These are phyloP conservation scores for Backusella mclennaniae DNA, from an alignment of 192 early-diverging fungal genomes.

Conservation along the genomic window DNA sequence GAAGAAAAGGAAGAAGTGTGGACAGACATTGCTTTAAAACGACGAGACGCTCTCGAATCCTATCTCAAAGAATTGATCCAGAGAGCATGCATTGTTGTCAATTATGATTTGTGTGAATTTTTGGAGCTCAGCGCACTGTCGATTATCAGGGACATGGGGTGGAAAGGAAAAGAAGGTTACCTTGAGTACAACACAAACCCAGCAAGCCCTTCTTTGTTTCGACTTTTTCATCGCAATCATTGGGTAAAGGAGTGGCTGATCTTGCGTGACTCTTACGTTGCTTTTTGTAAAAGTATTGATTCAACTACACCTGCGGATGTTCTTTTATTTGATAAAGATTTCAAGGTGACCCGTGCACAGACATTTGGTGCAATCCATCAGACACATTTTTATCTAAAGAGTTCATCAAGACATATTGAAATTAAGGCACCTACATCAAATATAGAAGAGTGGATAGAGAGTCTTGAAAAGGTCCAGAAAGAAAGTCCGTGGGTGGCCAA, in stretches of 20 bases:
- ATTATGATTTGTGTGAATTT: constrained; percentile 75
- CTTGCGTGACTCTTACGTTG: constrained; percentile 72
- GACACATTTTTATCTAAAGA: constrained; percentile 56
- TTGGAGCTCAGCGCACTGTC: constrained; percentile 71
- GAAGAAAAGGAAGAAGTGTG: constrained; percentile 24
- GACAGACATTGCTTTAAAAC: constrained; percentile 45
- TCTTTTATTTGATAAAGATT: constrained; percentile 49
- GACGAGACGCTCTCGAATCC: constrained; percentile 55
- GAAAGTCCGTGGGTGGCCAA: constrained; percentile 61
- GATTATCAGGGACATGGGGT: constrained; percentile 74
- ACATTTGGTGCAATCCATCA: constrained; percentile 37
- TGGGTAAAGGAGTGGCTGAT: constrained; percentile 73
- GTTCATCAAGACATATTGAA: constrained; percentile 62
- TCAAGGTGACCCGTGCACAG: constrained; percentile 22
- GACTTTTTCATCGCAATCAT: constrained; percentile 1
- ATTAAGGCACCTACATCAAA: constrained; percentile 63
- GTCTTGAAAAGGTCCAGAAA: constrained; percentile 54
- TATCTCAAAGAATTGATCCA: constrained; percentile 62
- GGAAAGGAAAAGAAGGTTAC: constrained; percentile 84
- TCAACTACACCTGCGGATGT: constrained; percentile 45
- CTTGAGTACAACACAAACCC: constrained; percentile 61
- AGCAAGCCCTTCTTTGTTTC: constrained; percentile 7
- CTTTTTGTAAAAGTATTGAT: constrained; percentile 46
- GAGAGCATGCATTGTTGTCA: constrained; percentile 56
- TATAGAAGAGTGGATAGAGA: constrained; percentile 69